Conservation (phyloP, 176 grass and related monocot species). For the Cocos nucifera region DNA sequence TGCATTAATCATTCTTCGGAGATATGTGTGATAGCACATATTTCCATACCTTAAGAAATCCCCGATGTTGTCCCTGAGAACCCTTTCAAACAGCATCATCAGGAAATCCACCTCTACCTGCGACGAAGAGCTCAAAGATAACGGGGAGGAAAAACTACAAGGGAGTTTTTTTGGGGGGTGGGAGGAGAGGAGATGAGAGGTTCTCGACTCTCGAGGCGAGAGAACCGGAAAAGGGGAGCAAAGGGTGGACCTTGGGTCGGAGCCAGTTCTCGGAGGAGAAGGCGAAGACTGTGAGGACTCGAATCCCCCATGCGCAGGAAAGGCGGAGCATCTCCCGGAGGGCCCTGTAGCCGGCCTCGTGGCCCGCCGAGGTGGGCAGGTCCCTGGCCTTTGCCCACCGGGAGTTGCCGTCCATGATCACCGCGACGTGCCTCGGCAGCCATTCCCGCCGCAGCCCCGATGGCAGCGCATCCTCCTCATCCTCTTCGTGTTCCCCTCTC, state of each 20-base stretch:
- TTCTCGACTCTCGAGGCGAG: too few species aligned
- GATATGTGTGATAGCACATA: too few species aligned
- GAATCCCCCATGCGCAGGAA: slow-evolving; percentile 46
- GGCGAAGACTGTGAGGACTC: slow-evolving; percentile 58
- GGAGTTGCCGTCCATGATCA: slow-evolving; percentile 83
- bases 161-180: too few species aligned
- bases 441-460: slow-evolving; percentile 23
- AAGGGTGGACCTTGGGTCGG: slow-evolving; percentile 36
- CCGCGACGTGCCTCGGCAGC: slow-evolving; percentile 57
- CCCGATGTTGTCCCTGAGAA: slow-evolving; percentile 24
- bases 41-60: slow-evolving; percentile 39
- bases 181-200: too few species aligned
- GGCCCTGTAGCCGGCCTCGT: slow-evolving; percentile 48
- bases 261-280: slow-evolving; percentile 79
- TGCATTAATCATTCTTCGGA: too few species aligned
- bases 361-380: slow-evolving; percentile 44
- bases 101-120: slow-evolving; percentile 61
- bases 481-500: neutral
- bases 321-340: slow-evolving; percentile 42
- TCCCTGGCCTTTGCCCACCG: slow-evolving; percentile 48
- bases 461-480: slow-evolving; percentile 12
- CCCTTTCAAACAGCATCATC: slow-evolving; percentile 46
- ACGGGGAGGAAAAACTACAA: too few species aligned
- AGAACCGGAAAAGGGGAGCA: too few species aligned
- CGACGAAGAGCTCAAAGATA: neutral